Evolutionary conservation across 1,284 basidiomycete species (phyloP).

Genomic region (Apiotrichum gamsii): DNA sequence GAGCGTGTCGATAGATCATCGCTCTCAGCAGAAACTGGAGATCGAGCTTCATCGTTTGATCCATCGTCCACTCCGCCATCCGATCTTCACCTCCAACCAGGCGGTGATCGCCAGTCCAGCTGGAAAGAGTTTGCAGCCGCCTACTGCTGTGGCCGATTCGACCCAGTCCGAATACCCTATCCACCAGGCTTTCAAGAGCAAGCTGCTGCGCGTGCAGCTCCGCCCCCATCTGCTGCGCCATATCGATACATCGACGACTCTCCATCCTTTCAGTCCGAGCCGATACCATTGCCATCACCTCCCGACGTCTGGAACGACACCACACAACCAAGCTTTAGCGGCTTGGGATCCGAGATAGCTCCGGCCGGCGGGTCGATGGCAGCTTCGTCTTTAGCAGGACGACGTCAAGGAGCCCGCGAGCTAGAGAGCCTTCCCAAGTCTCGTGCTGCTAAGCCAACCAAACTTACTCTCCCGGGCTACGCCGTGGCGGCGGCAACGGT

Average conservation of each 20-base stretch:
- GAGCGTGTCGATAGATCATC: not conserved
- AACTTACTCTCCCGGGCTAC: constrained; percentile 31
- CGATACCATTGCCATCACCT: not conserved
- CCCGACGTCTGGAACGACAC: constrained; percentile 1
- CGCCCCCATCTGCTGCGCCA: not conserved
- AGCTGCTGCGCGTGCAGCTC: not conserved
- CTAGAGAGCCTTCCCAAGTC: constrained; percentile 17
- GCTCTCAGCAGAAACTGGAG: not conserved
- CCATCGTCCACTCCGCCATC: not conserved
- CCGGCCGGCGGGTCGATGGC: too few relatives aligned
- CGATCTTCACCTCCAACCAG: too few relatives aligned
- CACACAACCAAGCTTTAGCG: too few relatives aligned
- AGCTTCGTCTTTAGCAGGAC: too few relatives aligned
- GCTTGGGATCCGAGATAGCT: too few relatives aligned
- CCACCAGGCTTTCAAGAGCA: constrained; percentile 39
- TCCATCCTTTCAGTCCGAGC: too few relatives aligned
- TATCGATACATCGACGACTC: not conserved
- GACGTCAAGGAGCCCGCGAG: constrained; percentile 23
- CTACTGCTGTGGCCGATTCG: constrained; percentile 72
- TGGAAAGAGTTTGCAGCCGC: constrained; percentile 70
- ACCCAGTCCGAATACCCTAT: constrained; percentile 64
- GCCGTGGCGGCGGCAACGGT: constrained; percentile 67
- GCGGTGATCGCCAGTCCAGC: too few relatives aligned
- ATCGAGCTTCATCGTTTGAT: not conserved
- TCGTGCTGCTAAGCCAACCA: constrained; percentile 15